Evolutionary conservation across 2,329 filamentous ascomycete genomes (phyloP), one percentile per base, ranked within the genome.

Genomic region (Colletotrichum chrysophilum): DNA sequence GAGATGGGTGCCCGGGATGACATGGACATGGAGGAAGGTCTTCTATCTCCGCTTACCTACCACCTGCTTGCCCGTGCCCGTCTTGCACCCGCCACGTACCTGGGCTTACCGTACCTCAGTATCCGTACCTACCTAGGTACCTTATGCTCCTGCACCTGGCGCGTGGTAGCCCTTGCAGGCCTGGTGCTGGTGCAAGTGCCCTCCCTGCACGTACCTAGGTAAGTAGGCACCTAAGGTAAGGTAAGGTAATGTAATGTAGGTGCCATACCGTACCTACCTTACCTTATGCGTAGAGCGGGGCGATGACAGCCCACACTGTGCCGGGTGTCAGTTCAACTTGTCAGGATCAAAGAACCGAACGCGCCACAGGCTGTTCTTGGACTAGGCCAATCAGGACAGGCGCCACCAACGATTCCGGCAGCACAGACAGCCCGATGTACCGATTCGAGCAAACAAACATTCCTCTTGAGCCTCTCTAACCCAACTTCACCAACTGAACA

Each of bases 361-460:
- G 72, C 75, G 72, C 72, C 68, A 76, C 68, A 55, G 60, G 30
- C 65, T 74, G 70, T 38, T 71, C 64, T 38, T 48, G 64, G 67
- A 30, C 28, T 64, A 34, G 61, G 13, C 76, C 71, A 78, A 78
- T 77, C 75, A 77, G 36, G 24, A 38, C 30, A 28, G 55, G 48
- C 71, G 58, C 67, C 68, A 75, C 76, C 72, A 73, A 74, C 75
- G 66, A 62, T 74, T 77, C 75, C 75, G 77, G 77, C 61, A 78
- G 71, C 75, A 43, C 26, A 38, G 38, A 30, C 30, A 38, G 26
- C 28, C 21, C 26, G 16, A 60, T 60, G 26, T 60, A 28, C 56
- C 18, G 28, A 32, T 61, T 61, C 28, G 26, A 67, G 73, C 70
- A 75, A 75, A 75, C 74, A 75, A 61, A 70, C 74, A 76, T 52